Percentiles rank a stretch among this genome's conserved stretches.
Evolutionary conservation across 2,329 filamentous ascomycete species (phyloP).

Genomic region (Monilinia laxa): DNA sequence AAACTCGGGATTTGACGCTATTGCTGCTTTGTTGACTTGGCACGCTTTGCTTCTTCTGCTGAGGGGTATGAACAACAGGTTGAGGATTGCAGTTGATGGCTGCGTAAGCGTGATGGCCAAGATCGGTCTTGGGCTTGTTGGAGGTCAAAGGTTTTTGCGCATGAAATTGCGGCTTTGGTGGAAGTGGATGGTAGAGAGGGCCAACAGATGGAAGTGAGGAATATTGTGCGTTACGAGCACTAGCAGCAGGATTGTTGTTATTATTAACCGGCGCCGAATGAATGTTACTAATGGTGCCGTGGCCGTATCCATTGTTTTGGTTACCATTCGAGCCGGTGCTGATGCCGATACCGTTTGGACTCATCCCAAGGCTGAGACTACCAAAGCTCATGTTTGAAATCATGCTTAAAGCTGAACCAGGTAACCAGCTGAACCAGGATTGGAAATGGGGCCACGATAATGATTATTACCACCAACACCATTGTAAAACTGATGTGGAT

Average conservation of each 20-base stretch:
- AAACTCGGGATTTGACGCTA: constrained; percentile 3
- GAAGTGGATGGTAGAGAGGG: not conserved
- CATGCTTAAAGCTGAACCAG: constrained; percentile 7
- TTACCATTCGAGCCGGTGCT: not conserved
- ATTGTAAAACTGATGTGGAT: constrained; percentile 11
- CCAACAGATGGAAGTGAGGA: not conserved
- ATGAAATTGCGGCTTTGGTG: constrained; percentile 16
- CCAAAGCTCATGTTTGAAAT: constrained; percentile 1
- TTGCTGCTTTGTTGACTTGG: not conserved
- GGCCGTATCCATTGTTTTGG: not conserved
- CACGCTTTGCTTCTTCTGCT: not conserved
- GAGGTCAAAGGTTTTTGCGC: not conserved
- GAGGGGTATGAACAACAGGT: constrained; percentile 7
- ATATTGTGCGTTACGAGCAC: constrained; percentile 18
- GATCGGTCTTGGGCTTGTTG: not conserved
- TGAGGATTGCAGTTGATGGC: constrained; percentile 5
- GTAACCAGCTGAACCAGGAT: constrained; percentile 1
- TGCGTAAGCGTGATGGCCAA: not conserved
- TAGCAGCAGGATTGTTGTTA: constrained; percentile 9
- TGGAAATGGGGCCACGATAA: constrained; percentile 2
- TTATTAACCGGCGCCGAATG: not conserved
- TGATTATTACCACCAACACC: not conserved
- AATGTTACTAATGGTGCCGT: not conserved
- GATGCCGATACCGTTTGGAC: not conserved
- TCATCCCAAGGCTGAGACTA: constrained; percentile 7